Evolutionary conservation across 345 rosid species (phyloP).

Genomic region (Pugionium dolabratum): DNA sequence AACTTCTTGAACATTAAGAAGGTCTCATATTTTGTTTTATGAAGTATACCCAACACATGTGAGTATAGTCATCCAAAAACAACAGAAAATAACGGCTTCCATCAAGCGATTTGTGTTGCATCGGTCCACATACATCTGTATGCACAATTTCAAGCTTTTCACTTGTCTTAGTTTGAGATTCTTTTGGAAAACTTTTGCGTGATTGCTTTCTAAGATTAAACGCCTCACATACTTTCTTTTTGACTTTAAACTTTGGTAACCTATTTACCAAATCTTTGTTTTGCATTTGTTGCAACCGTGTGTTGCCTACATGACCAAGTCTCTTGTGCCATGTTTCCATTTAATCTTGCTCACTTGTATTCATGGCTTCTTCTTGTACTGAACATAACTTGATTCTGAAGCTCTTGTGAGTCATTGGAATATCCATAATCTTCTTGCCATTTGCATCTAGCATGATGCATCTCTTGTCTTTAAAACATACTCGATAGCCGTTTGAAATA

Average conservation of each 20-base stretch:
- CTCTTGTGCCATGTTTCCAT: conserved; percentile 3
- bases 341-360: not conserved
- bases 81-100: not conserved
- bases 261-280: conserved; percentile 1
- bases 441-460: conserved; percentile 9
- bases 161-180: not conserved
- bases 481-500: not conserved
- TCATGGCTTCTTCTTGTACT: not conserved
- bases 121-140: not conserved
- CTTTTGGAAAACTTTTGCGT: not conserved
- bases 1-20: not conserved
- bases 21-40: no score
- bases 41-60: not conserved
- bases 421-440: not conserved
- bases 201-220: not conserved
- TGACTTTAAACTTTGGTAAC: conserved; percentile 5
- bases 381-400: not conserved
- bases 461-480: not conserved
- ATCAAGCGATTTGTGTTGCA: not conserved
- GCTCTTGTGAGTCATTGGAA: not conserved
- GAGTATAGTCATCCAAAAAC: not conserved
- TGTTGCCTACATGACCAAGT: not conserved
- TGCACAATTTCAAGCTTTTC: not conserved
- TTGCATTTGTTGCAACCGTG: not conserved
- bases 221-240: not conserved